These are phyloP conservation scores for Trametes sanguinea DNA, from an alignment of 768 basidiomycete genomes.

Conservation along the genomic window DNA sequence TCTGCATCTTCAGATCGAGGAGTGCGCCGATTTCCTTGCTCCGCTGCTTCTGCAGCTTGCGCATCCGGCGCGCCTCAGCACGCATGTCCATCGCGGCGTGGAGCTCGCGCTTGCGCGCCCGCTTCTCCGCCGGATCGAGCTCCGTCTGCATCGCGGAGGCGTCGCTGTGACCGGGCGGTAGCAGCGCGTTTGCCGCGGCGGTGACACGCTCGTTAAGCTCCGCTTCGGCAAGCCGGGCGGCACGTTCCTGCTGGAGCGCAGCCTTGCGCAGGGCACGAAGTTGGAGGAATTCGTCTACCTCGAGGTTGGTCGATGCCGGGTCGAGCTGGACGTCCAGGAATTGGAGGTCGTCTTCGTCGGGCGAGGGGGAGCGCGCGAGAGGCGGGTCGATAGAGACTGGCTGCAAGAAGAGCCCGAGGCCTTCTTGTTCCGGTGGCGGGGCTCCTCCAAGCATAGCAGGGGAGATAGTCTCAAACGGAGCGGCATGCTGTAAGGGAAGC, in stretches of 20 bases:
- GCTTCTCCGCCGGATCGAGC: constrained; percentile 30
- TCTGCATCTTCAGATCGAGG: constrained; percentile 54
- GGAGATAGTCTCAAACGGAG: constrained; percentile 24
- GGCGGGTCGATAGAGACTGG: constrained; percentile 25
- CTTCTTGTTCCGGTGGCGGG: constrained; percentile 15
- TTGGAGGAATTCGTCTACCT: constrained; percentile 28
- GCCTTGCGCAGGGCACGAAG: constrained; percentile 25
- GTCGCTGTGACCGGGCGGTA: constrained; percentile 32
- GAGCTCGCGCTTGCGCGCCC: constrained; percentile 30
- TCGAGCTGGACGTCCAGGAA: constrained; percentile 32
- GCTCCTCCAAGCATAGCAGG: constrained; percentile 24
- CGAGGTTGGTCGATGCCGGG: constrained; percentile 20
- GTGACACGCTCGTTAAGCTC: constrained; percentile 34
- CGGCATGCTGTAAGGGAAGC: background rate
- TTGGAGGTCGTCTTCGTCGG: constrained; percentile 31
- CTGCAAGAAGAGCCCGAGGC: constrained; percentile 31
- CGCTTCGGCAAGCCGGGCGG: constrained; percentile 26
- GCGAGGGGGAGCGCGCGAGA: constrained; percentile 30
- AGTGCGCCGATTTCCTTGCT: constrained; percentile 57
- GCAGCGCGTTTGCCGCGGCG: constrained; percentile 32
- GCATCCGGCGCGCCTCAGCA: constrained; percentile 45
- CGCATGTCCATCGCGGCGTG: constrained; percentile 41
- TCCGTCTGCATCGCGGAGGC: constrained; percentile 39
- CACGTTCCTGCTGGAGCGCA: constrained; percentile 27
- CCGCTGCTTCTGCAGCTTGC: constrained; percentile 56